Evolutionary conservation across 192 early-diverging fungal species (phyloP), one percentile per base, ranked within the genome.

Genomic region (Cetraspora pellucida): DNA sequence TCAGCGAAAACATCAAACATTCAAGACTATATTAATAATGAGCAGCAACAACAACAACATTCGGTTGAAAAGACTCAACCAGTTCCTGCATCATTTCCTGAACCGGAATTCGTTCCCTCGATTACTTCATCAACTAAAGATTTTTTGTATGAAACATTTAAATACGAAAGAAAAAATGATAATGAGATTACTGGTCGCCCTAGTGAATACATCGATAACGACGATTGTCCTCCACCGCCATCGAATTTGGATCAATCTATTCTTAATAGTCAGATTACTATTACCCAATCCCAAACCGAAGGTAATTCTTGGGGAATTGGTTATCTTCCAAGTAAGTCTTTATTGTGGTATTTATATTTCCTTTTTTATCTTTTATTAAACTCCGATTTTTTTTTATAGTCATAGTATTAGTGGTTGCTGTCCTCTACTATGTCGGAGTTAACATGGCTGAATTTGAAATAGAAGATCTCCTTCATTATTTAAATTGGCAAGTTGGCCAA

Each of bases 51-150:
- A 61, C 59, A 28, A 61, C 52, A 55, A 30, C 27, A 61, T 27
- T n/a, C n/a, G n/a, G n/a, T n/a, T n/a, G n/a, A n/a, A n/a, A n/a
- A n/a, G n/a, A n/a, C n/a, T n/a, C 23, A 60, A 60, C 23, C 23
- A 14, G 21, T 27, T 60, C 16, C 63, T 65, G 14, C 25, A 0
- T 60, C 31, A 44, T 31, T 7, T 8, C 63, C 37, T 65, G 63
- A 65, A 65, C 63, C 63, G 9, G 63, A 65, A 65, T 65, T 65
- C 19, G 1, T 10, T 43, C 63, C 63, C 0, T 65, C 63, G 16
- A 65, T 65, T 65, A 17, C 13, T 31, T 10, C 23, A 43, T 65
- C 63, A 44, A 65, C 63, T 19, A 65, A 11, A n/a, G 16, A 28
- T 17, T 65, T 65, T 65, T 13, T 65, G 28, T 27, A 65, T 37